Percentiles rank a stretch among this genome's conserved stretches.
phyloP scores from a whole-genome alignment of 2,329 filamentous ascomycete genomes.

The Colletotrichum liaoningense region DNA sequence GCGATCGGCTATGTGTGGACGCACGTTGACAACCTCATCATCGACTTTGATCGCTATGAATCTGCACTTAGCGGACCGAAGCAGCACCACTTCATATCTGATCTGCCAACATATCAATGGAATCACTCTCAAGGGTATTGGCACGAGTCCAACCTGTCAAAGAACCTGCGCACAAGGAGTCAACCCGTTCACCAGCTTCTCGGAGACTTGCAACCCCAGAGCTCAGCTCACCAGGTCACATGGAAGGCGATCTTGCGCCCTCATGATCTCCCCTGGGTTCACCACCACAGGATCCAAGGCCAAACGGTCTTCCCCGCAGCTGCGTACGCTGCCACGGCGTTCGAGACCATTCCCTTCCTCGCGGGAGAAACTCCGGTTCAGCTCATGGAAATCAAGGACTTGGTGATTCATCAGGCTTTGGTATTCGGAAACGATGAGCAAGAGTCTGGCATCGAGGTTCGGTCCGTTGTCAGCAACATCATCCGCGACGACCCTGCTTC shows the following conservation, averaged over 20 bases:
- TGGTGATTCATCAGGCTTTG: neutral
- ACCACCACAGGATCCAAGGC: conserved; percentile 47
- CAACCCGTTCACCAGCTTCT: conserved; percentile 48
- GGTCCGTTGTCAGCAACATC: neutral
- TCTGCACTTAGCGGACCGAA: neutral
- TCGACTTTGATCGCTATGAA: conserved; percentile 5
- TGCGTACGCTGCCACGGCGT: conserved; percentile 54
- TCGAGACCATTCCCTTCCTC: neutral
- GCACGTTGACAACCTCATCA: neutral
- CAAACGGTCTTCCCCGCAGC: conserved; percentile 57
- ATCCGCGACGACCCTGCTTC: neutral
- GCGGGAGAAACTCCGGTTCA: neutral
- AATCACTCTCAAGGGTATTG: conserved; percentile 48
- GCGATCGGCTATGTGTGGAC: neutral
- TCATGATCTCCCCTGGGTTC: conserved; percentile 46
- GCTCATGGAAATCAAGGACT: neutral
- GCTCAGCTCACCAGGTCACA: neutral
- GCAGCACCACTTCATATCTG: conserved; percentile 18
- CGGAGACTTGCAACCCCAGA: conserved; percentile 3
- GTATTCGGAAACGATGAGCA: neutral
- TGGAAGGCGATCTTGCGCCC: conserved; percentile 11
- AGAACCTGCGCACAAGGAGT: conserved; percentile 40
- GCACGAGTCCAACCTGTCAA: conserved; percentile 40
- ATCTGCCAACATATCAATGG: conserved; percentile 51
- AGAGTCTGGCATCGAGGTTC: neutral